Evolutionary conservation across 2,329 filamentous ascomycete genomes (phyloP), one percentile per base, ranked within the genome.

Genomic region (Microcyclosporella mali): DNA sequence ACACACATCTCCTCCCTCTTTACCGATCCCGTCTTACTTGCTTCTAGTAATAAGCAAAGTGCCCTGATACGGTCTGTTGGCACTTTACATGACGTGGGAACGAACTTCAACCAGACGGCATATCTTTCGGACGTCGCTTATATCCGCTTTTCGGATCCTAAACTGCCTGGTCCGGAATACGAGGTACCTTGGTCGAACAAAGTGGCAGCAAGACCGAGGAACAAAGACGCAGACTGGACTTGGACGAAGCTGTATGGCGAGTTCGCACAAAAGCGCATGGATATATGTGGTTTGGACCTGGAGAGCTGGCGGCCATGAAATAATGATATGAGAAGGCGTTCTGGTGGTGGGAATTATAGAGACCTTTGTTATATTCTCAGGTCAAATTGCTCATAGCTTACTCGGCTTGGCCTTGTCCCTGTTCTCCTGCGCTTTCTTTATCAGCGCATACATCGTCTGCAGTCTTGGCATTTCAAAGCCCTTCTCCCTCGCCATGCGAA

Each of bases 381-480:
- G 8, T 29, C 27, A 29, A 29, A 32, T 41, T 41, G 36, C 19
- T 52, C 37, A 56, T 3, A 56, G 33, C 45, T 53, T 59, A 40
- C 51, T 56, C 38, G 48, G 46, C 49, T 57, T 58, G 32, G 46
- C 41, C 48, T 55, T 57, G 38, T 77, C 73, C 42, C 77, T 67
- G 39, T 71, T 71, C 50, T 66, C 62, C 68, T 84, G 79, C 53
- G 75, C 74, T 59, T 78, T 82, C 61, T 73, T 73, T 50, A 85
- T 59, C 53, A 85, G 59, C 18, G 81, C 81, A 67, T 85, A 85
- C 52, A 85, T 53, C 16, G 66, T 82, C 67, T 85, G 79, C 66
- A 85, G 56, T 59, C 79, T 67, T 9, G 80, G 80, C 75, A 85
- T 75, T 55, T 82, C 75, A 4, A 81, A 73, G 0, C 81, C 82